Base-by-base conservation (phyloP, 192 early-diverging fungal genomes). In the Haplosporangium gracile region DNA sequence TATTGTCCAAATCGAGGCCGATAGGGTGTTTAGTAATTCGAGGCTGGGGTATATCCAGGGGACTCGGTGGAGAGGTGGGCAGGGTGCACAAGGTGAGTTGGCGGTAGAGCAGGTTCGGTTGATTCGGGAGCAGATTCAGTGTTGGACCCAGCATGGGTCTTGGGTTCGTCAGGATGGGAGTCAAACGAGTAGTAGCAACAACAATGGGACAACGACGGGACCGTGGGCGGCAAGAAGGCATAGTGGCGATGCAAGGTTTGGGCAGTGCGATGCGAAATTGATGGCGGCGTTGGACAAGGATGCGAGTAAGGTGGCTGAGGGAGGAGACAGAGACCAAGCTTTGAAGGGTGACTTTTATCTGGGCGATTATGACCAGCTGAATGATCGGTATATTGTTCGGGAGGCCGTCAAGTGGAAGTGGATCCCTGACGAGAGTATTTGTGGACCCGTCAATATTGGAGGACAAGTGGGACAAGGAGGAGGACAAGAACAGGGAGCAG, bases 381-480 rank as follows among this genome's bases (percentile, higher is more conserved):
- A 83, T 47, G 65, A 72, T 7, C 82, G 82, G 1, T 75, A 49
- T 39, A 68, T 78, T 11, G 82, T 83, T 34, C 71, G 82, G 5
- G 82, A 83, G 63, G 82, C 82, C 4, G 76, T 77, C 70, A 83
- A 83, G 65, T 83, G 78, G 40, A 68, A 32, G 51, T 83, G 88
- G 81, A 68, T 78, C 24, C 77, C 88, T 7, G 83, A 88, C 24
- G 83, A 86, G 24, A 72, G 68, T 26, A 53, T 81, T 1, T 84
- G 89, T 74, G 76, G 89, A n/a, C 84, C 88, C 57, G 42, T 80
- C 11, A 47, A 53, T 13, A 72, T n/a, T 22, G 69, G n/a, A 45
- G 16, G n/a, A n/a, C n/a, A n/a, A n/a, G n/a, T n/a, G n/a, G n/a
- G n/a, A n/a, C n/a, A n/a, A n/a, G n/a, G 22, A 70, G 47, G 13